Percentiles rank a stretch among this genome's conserved stretches.
phyloP scores from a whole-genome alignment of 306 rosid genomes.

The Hippophae gyantsensis region DNA sequence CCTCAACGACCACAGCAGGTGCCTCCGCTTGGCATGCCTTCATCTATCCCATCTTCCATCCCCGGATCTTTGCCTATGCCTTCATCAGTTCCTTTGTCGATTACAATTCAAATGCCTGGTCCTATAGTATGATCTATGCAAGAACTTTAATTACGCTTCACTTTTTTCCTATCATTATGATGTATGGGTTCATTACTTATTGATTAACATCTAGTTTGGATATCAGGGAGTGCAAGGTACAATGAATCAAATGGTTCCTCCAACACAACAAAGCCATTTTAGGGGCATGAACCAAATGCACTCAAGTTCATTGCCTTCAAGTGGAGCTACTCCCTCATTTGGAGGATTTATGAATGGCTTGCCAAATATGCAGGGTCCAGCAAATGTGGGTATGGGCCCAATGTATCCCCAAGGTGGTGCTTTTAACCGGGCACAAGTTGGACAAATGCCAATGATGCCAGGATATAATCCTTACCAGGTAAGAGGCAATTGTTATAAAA shows the following conservation, averaged over 20 bases:
- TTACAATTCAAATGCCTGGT: constrained; percentile 50
- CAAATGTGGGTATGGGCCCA: constrained; percentile 47
- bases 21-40: constrained; percentile 67
- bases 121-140: constrained; percentile 52
- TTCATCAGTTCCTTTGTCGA: constrained; percentile 36
- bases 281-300: constrained; percentile 93
- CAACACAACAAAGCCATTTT: constrained; percentile 71
- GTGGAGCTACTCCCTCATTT: constrained; percentile 52
- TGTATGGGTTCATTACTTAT: background rate
- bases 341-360: constrained; percentile 60
- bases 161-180: background rate
- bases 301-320: constrained; percentile 60
- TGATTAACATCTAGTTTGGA: background rate
- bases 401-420: constrained; percentile 73
- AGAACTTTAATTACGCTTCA: background rate
- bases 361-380: constrained; percentile 82
- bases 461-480: constrained; percentile 98
- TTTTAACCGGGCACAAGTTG: constrained; percentile 70
- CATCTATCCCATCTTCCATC: constrained; percentile 27
- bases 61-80: constrained; percentile 58
- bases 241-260: constrained; percentile 78
- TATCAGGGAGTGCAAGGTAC: constrained; percentile 83
- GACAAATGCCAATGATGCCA: constrained; percentile 85
- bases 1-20: constrained; percentile 83
- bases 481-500: constrained; percentile 15